phyloP scores from a whole-genome alignment of 2,329 filamentous ascomycete genomes.

The Lomentospora prolificans region DNA sequence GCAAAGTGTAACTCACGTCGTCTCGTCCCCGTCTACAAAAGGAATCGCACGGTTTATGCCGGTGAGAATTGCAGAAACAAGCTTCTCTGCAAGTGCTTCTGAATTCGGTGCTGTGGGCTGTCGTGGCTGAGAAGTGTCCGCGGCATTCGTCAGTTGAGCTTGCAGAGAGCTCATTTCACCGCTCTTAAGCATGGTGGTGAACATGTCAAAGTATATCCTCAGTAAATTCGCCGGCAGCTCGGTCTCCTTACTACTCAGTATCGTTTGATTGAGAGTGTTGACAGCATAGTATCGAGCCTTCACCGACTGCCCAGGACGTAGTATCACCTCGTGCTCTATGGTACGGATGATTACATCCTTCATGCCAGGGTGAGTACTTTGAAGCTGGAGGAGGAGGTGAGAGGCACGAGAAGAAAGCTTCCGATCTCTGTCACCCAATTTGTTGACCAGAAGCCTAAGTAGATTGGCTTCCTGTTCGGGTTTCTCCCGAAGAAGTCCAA shows the following conservation, averaged over 20 bases:
- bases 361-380: constrained; percentile 86
- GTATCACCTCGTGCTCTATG: constrained; percentile 79
- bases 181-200: constrained; percentile 69
- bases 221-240: constrained; percentile 70
- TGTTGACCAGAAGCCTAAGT: constrained; percentile 84
- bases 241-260: constrained; percentile 76
- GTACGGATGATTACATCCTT: constrained; percentile 76
- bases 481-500: constrained; percentile 84
- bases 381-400: constrained; percentile 83
- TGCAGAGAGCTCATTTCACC: constrained; percentile 26
- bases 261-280: constrained; percentile 95
- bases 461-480: constrained; percentile 96
- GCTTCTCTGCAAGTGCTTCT: constrained; percentile 51
- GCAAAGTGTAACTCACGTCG: constrained; percentile 54
- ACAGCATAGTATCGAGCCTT: constrained; percentile 93
- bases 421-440: constrained; percentile 87
- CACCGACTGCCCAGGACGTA: constrained; percentile 75
- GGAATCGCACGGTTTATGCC: constrained; percentile 95
- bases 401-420: constrained; percentile 93
- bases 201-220: constrained; percentile 86
- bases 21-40: constrained; percentile 73
- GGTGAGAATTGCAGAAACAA: constrained; percentile 82
- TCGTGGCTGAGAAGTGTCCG: no score
- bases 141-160: constrained; percentile 13
- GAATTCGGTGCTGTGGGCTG: constrained; percentile 63